Evolutionary conservation across 2,329 filamentous ascomycete genomes (phyloP).

Genomic region (Drechslerella dactyloides): DNA sequence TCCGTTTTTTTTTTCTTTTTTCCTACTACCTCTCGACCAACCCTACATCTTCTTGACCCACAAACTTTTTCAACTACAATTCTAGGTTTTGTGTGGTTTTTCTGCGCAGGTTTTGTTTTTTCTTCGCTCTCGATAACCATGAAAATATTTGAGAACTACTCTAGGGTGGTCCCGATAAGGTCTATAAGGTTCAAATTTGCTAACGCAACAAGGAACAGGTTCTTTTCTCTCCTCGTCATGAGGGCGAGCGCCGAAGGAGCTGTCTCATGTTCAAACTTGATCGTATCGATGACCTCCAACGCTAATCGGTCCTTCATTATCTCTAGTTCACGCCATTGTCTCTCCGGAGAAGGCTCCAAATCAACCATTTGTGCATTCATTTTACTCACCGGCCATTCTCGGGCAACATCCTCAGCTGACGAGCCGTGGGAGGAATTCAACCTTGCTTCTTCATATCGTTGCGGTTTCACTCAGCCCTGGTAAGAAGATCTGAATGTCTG

Average conservation of each 20-base stretch:
- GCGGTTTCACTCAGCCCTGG: conserved; percentile 49
- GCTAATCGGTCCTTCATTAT: conserved; percentile 39
- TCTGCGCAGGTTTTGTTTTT: conserved; percentile 16
- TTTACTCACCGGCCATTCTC: conserved; percentile 46
- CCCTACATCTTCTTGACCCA: conserved; percentile 33
- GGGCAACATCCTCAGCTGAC: conserved; percentile 40
- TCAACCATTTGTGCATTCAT: conserved; percentile 21
- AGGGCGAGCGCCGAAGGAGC: conserved; percentile 29
- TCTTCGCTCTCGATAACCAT: conserved; percentile 2
- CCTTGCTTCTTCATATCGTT: conserved; percentile 39
- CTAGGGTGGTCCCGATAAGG: conserved; percentile 40
- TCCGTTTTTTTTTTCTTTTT: conserved; percentile 11
- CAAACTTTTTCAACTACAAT: conserved; percentile 35
- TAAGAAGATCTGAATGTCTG: conserved; percentile 50
- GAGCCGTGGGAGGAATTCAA: conserved; percentile 44
- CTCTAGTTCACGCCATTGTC: conserved; percentile 46
- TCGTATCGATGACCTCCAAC: conserved; percentile 43
- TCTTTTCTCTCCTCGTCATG: conserved; percentile 36
- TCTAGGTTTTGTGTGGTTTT: conserved; percentile 42
- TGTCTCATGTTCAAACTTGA: conserved; percentile 50
- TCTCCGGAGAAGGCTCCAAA: conserved; percentile 36
- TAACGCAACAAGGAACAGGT: conserved; percentile 47
- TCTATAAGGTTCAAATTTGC: conserved; percentile 44
- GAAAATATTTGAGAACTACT: conserved; percentile 20
- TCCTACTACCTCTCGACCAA: conserved; percentile 3